Percentiles rank a stretch among this genome's conserved stretches.
phyloP scores from a whole-genome alignment of 352 stramenopile genomes.

The Poterioochromonas sp. region DNA sequence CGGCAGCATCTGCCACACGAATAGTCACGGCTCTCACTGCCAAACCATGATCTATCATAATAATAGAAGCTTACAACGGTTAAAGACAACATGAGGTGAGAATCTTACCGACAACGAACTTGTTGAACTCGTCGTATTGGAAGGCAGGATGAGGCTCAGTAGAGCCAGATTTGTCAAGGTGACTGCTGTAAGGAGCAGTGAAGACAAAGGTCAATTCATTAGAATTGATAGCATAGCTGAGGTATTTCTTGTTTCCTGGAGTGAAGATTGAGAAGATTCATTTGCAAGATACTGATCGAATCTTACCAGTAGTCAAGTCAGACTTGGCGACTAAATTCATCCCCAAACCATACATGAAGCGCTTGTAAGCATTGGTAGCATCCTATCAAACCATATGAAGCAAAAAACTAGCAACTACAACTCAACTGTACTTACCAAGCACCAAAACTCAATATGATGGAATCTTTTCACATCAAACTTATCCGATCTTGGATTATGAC shows the following conservation, averaged over 20 bases:
- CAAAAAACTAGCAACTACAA: neutral
- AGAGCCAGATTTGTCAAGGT: constrained; percentile 56
- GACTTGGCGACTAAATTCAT: constrained; percentile 67
- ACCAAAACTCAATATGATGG: constrained; percentile 73
- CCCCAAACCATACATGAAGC: constrained; percentile 69
- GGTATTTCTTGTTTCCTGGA: constrained; percentile 68
- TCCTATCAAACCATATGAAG: constrained; percentile 40
- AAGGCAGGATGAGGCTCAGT: constrained; percentile 58
- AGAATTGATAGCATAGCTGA: constrained; percentile 69
- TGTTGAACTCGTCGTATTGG: constrained; percentile 53
- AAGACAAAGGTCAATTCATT: constrained; percentile 68
- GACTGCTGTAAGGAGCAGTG: constrained; percentile 68
- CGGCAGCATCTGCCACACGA: constrained; percentile 59
- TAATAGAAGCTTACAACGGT: neutral
- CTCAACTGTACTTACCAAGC: constrained; percentile 33
- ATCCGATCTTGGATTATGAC: constrained; percentile 41
- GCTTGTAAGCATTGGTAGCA: constrained; percentile 59
- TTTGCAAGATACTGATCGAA: neutral
- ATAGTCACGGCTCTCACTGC: constrained; percentile 66
- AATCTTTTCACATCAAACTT: constrained; percentile 47
- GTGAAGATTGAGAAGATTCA: constrained; percentile 43
- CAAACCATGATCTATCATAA: constrained; percentile 61
- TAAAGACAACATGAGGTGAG: neutral
- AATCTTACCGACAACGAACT: constrained; percentile 48
- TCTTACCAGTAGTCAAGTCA: constrained; percentile 45